Evolutionary conservation across 2,329 filamentous ascomycete genomes (phyloP).

Genomic region (Hypoxylon sp.): DNA sequence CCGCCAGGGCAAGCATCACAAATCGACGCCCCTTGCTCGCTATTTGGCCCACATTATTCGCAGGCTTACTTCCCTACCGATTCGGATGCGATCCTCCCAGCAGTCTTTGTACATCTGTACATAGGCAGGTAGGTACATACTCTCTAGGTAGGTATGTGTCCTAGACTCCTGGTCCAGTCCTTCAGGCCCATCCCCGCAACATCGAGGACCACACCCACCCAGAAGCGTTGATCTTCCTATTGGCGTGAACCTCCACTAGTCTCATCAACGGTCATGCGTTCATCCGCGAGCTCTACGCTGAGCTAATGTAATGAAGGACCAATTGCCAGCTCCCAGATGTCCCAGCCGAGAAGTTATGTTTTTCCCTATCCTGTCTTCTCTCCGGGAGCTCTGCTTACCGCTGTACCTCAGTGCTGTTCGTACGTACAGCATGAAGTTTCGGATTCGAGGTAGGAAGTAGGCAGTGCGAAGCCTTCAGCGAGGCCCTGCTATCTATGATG

Average conservation of each 20-base stretch:
- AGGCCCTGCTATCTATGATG: slow-evolving; percentile 32
- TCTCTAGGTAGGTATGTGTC: too few species aligned
- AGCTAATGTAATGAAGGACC: slow-evolving; percentile 56
- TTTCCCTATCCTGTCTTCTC: slow-evolving; percentile 45
- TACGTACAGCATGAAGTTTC: slow-evolving; percentile 19
- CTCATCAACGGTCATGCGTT: slow-evolving; percentile 62
- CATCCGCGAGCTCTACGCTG: slow-evolving; percentile 57
- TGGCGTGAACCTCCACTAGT: slow-evolving; percentile 50
- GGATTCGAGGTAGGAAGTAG: slow-evolving; percentile 18
- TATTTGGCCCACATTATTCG: slow-evolving; percentile 42
- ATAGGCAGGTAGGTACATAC: too few species aligned
- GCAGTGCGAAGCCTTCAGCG: slow-evolving; percentile 16
- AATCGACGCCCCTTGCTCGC: slow-evolving; percentile 46
- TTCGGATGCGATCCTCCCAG: slow-evolving; percentile 46
- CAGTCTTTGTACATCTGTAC: slow-evolving; percentile 34
- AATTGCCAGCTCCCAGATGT: slow-evolving; percentile 51
- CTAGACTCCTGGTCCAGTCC: slow-evolving; percentile 26
- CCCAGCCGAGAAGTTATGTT: slow-evolving; percentile 54
- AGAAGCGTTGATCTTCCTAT: slow-evolving; percentile 46
- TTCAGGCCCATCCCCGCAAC: slow-evolving; percentile 45
- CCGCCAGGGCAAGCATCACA: slow-evolving; percentile 43
- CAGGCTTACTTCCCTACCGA: slow-evolving; percentile 46
- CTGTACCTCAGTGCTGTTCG: slow-evolving; percentile 39
- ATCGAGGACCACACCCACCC: slow-evolving; percentile 47
- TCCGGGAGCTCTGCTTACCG: slow-evolving; percentile 43